Conservation (phyloP, 1,284 basidiomycete species). For the Apiotrichum gamsii region DNA sequence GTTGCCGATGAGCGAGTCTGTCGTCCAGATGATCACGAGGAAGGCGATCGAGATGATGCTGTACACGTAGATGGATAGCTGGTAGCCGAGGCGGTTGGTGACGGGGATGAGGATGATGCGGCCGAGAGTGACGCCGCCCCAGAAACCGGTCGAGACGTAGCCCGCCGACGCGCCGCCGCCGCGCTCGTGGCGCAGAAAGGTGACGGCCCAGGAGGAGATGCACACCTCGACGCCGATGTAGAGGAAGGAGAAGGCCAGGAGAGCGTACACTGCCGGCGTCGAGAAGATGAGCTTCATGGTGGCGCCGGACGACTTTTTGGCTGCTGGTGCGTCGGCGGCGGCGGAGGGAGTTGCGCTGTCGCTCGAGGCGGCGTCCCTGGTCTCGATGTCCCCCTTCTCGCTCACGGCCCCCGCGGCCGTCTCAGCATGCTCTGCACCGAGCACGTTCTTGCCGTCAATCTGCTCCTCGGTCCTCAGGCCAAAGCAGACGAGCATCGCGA, state of each 20-base stretch:
- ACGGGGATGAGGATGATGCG: constrained; percentile 22
- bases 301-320: not conserved
- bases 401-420: not conserved
- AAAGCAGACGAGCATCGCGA: constrained; percentile 14
- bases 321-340: not conserved
- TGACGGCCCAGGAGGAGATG: constrained; percentile 7
- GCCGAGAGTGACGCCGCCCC: constrained; percentile 22
- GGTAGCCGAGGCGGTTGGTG: constrained; percentile 22
- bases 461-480: constrained; percentile 16
- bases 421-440: no score
- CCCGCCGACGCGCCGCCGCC: constrained; percentile 14
- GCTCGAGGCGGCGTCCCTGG: not conserved
- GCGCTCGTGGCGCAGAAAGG: constrained; percentile 18
- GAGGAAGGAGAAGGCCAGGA: constrained; percentile 12
- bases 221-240: constrained; percentile 18
- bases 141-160: constrained; percentile 20
- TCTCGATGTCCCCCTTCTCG: not conserved
- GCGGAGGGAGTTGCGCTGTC: not conserved
- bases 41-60: constrained; percentile 33
- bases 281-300: constrained; percentile 16
- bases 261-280: constrained; percentile 5
- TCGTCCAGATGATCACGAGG: constrained; percentile 57
- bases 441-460: not conserved
- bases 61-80: constrained; percentile 22
- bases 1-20: constrained; percentile 51